A percentile compares a stretch with the other conserved stretches of the same genome.
phyloP scores from a whole-genome alignment of 106 monocot species.

The Phalaenopsis aphrodite region DNA sequence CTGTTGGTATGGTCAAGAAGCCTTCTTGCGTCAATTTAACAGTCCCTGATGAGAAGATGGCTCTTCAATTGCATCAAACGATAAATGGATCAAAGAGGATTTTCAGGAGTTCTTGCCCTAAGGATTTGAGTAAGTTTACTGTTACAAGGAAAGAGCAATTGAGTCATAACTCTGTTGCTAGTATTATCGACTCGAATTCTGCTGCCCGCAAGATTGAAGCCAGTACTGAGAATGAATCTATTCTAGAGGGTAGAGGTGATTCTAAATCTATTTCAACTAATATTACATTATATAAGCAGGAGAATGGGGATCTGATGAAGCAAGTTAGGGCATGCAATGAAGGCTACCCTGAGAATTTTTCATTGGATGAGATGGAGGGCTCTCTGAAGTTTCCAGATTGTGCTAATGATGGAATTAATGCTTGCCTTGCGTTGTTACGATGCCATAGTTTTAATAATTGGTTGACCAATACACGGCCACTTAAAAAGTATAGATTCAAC shows the following conservation, averaged over 20 bases:
- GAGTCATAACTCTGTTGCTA: neutral
- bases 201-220: neutral
- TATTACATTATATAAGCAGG: neutral
- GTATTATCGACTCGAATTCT: neutral
- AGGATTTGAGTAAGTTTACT: neutral
- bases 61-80: slow-evolving; percentile 40
- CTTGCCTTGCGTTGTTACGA: neutral
- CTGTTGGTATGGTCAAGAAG: neutral
- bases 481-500: neutral
- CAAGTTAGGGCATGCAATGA: neutral
- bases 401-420: neutral
- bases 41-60: slow-evolving; percentile 40
- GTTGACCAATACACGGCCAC: neutral
- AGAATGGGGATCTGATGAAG: neutral
- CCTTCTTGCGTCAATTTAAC: neutral
- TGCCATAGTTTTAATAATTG: slow-evolving; percentile 2
- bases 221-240: neutral
- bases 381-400: neutral
- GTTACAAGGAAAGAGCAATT: neutral
- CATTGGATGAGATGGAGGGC: neutral
- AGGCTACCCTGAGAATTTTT: neutral
- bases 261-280: neutral
- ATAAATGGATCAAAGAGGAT: slow-evolving; percentile 65
- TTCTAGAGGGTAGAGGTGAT: neutral
- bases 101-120: slow-evolving; percentile 16